Evolutionary conservation across 768 basidiomycete species (phyloP).

Genomic region (Floccularia luteovirens): DNA sequence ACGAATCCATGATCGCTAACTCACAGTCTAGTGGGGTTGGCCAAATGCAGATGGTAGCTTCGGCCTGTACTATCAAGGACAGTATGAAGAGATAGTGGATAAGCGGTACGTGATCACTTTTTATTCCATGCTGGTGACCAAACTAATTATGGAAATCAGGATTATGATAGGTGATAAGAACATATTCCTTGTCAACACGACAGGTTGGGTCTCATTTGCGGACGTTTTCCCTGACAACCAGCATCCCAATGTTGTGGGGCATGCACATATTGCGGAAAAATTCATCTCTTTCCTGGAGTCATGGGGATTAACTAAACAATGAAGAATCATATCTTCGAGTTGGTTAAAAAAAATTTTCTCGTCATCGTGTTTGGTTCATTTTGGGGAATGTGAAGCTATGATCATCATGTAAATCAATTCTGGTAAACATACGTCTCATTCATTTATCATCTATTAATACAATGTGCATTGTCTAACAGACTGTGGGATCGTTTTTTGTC

Average conservation of each 20-base stretch:
- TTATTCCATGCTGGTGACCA: neutral
- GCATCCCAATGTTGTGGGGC: slow-evolving; percentile 41
- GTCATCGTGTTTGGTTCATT: too few relatives aligned
- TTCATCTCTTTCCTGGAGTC: slow-evolving; percentile 37
- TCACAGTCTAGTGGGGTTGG: slow-evolving; percentile 42
- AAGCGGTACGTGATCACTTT: slow-evolving; percentile 16
- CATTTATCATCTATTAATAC: too few relatives aligned
- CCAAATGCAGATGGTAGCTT: slow-evolving; percentile 38
- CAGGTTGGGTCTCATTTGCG: slow-evolving; percentile 43
- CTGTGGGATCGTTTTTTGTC: too few relatives aligned
- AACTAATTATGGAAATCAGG: slow-evolving; percentile 12
- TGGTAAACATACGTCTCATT: too few relatives aligned
- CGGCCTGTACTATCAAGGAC: slow-evolving; percentile 37
- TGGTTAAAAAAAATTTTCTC: too few relatives aligned
- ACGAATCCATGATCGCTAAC: neutral
- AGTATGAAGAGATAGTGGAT: slow-evolving; percentile 38
- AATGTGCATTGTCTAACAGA: too few relatives aligned
- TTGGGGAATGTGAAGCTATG: too few relatives aligned
- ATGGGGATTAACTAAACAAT: too few relatives aligned
- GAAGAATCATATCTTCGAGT: too few relatives aligned
- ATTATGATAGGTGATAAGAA: slow-evolving; percentile 35
- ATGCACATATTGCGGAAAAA: slow-evolving; percentile 35
- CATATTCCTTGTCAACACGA: slow-evolving; percentile 47
- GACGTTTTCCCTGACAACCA: slow-evolving; percentile 45
- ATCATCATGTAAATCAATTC: too few relatives aligned